Evolutionary conservation across 148 eudicot genomes (phyloP).

Genomic region (Fallopia convolvulus): DNA sequence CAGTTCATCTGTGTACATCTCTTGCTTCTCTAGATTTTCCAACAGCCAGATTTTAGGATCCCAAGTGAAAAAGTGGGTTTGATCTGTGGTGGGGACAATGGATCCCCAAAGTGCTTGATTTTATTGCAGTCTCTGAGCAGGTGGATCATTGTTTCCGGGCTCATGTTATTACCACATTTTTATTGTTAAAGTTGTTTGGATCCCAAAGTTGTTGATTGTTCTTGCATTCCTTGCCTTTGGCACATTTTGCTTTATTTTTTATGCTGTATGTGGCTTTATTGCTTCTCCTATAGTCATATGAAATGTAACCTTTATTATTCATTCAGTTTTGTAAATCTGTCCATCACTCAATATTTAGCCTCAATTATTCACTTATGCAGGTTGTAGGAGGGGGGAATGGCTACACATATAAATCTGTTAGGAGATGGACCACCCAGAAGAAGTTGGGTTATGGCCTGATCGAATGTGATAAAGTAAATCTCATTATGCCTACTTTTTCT

Average conservation of each 20-base stretch:
- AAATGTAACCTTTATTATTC: too few relatives aligned
- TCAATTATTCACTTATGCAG: slow-evolving; percentile 22
- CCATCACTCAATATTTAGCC: neutral
- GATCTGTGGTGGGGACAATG: too few relatives aligned
- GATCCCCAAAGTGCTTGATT: too few relatives aligned
- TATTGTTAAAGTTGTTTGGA: neutral
- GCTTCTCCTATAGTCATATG: neutral
- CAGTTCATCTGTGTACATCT: too few relatives aligned
- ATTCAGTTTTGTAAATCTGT: neutral
- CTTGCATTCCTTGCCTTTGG: neutral
- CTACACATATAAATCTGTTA: slow-evolving; percentile 74
- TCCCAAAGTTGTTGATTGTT: neutral
- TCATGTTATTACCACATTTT: neutral
- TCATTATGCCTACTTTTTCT: neutral
- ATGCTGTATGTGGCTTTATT: neutral
- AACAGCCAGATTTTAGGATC: too few relatives aligned
- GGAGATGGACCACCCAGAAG: slow-evolving; percentile 77
- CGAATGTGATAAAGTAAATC: slow-evolving; percentile 76
- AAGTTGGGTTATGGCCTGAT: slow-evolving; percentile 78
- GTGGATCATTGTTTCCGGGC: too few relatives aligned
- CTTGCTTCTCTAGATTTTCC: too few relatives aligned
- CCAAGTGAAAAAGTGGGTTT: too few relatives aligned
- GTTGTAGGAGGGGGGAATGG: slow-evolving; percentile 58
- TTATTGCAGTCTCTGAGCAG: too few relatives aligned
- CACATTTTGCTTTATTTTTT: neutral